Percentiles rank a stretch among this genome's conserved stretches.
phyloP scores from a whole-genome alignment of 2,329 filamentous ascomycete genomes.

The Curvularia hawaiiensis region DNA sequence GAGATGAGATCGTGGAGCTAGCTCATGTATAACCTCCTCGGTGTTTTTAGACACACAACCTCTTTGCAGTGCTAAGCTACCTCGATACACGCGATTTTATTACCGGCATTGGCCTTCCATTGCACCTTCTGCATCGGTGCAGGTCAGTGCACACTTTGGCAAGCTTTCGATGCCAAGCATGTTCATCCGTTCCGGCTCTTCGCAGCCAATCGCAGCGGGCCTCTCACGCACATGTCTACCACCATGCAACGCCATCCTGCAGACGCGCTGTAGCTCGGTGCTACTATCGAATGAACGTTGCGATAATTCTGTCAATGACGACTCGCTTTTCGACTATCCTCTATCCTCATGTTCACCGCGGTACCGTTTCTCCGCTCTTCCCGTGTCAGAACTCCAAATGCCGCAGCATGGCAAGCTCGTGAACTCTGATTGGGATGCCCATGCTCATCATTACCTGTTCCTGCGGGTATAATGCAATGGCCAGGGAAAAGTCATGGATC shows the following conservation, averaged over 20 bases:
- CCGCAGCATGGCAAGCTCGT: constrained; percentile 25
- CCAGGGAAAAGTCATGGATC: constrained; percentile 8
- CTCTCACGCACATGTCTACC: constrained; percentile 14
- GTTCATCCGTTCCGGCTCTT: background rate
- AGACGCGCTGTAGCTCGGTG: background rate
- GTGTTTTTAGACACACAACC: background rate
- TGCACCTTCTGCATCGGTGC: constrained; percentile 12
- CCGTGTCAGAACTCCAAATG: constrained; percentile 12
- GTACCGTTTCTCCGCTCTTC: background rate
- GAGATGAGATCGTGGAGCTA: background rate
- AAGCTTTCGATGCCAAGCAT: constrained; percentile 11
- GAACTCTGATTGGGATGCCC: constrained; percentile 26
- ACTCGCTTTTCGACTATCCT: constrained; percentile 8
- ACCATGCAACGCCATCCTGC: constrained; percentile 4
- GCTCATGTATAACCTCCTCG: background rate
- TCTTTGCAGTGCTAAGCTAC: constrained; percentile 14
- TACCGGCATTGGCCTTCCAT: constrained; percentile 44
- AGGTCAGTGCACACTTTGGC: constrained; percentile 2
- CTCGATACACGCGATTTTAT: background rate
- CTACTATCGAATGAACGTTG: constrained; percentile 12
- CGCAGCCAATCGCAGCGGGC: constrained; percentile 11
- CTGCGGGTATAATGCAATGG: constrained; percentile 31
- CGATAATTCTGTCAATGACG: constrained; percentile 15
- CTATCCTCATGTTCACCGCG: constrained; percentile 8
- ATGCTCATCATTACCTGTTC: constrained; percentile 11